Conservation (phyloP, 1,284 basidiomycete genomes). For the Ganoderma multipileum region DNA sequence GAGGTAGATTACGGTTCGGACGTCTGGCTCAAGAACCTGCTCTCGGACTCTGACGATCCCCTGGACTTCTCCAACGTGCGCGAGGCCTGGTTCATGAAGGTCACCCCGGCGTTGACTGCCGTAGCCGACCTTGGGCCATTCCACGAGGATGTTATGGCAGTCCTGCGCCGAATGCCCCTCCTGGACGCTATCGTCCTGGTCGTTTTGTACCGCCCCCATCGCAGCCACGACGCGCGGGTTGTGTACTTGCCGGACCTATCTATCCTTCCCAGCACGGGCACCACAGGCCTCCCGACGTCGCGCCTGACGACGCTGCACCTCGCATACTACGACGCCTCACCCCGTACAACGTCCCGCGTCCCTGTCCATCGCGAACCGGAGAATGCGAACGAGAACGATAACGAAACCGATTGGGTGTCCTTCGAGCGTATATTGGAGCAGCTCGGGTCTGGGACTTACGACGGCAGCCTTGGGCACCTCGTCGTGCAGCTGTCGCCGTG, state of each 20-base stretch:
- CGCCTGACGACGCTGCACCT: neutral
- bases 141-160: too few species aligned
- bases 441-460: slow-evolving; percentile 3
- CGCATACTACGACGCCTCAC: neutral
- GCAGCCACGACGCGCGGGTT: neutral
- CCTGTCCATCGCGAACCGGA: too few species aligned
- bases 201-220: neutral
- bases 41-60: too few species aligned
- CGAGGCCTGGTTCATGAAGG: slow-evolving; percentile 6
- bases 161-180: too few species aligned
- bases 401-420: neutral
- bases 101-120: too few species aligned
- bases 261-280: neutral
- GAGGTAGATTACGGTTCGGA: too few species aligned
- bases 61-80: slow-evolving; percentile 3
- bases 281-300: neutral
- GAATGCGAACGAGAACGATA: neutral
- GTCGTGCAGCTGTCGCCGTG: slow-evolving; percentile 8
- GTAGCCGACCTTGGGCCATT: too few species aligned
- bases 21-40: too few species aligned
- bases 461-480: neutral
- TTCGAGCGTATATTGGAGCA: neutral
- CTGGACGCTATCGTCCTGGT: neutral
- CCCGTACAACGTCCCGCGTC: too few species aligned
- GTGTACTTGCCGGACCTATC: neutral